These are phyloP conservation scores for Fusarium pseudocircinatum DNA, from an alignment of 2,329 filamentous ascomycete genomes.

Conservation along the genomic window DNA sequence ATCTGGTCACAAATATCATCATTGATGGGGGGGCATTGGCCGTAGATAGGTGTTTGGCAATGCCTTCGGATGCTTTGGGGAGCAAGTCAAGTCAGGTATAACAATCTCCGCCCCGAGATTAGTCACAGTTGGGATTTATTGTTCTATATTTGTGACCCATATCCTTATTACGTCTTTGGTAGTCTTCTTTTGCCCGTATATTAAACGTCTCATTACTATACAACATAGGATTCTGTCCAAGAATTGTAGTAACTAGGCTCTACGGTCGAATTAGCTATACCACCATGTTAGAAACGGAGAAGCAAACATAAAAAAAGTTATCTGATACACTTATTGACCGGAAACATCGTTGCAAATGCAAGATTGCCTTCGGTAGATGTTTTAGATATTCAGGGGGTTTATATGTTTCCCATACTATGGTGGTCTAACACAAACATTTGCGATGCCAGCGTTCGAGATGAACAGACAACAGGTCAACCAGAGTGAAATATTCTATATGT, in stretches of 20 bases:
- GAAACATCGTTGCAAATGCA: accelerated
- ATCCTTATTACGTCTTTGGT: accelerated
- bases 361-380: neutral
- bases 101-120: neutral
- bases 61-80: too few species aligned
- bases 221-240: neutral
- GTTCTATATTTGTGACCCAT: neutral
- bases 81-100: neutral
- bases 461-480: neutral
- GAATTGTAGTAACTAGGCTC: neutral
- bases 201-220: neutral
- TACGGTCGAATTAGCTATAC: neutral
- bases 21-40: too few species aligned
- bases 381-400: neutral
- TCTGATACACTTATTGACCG: neutral
- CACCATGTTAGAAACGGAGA: neutral
- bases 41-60: neutral
- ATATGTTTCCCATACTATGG: too few species aligned
- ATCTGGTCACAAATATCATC: too few species aligned
- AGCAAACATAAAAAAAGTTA: neutral
- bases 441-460: neutral
- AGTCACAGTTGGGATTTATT: neutral
- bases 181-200: accelerated
- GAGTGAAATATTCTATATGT: too few species aligned
- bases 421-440: too few species aligned